Base-by-base conservation (phyloP, 2,329 filamentous ascomycete species). In the Diplodia corticola region DNA sequence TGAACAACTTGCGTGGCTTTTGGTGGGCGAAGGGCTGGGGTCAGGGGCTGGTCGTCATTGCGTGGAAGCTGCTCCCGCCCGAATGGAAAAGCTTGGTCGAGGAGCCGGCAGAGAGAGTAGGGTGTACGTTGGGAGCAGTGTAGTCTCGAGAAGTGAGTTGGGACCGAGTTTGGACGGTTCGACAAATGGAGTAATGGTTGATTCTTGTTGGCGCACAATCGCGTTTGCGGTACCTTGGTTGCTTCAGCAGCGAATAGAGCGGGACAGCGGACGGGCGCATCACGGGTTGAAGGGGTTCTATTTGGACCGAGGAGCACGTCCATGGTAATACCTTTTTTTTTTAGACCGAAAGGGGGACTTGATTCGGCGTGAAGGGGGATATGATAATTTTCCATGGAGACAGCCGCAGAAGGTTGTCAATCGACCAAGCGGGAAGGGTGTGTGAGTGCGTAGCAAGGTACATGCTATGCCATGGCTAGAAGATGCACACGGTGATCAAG, bases 1-100 rank as follows among this genome's bases (percentile, higher is more conserved):
- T 66, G 28, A 51, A 66, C n/a, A 55, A 66, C 44, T n/a, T 66
- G 51, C 51, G 54, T 33, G 53, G 46, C 13, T 59, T 59, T 20
- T 66, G 64, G 64, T 66, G 64, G 64, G 53, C 33, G n/a, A 66
- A 66, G 64, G 64, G 64, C 10, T 66, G 64, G 64, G 64, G 51
- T 3, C 26, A 35, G 30, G 53, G 54, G 28, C 26, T 66, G 4
- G 54, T 66, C 9, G 28, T 28, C 17, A 15, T 60, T n/a, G 64
- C 64, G 26, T 66, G 54, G 28, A 59, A 50, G 22, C 17, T 46
- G 9, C 33, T 66, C 7, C 63, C 63, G 5, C 28, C 37, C 1
- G 63, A 57, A 12, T 65, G 63, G 63, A 54, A 37, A 28, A 17
- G 20, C 20, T 48, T 55, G 20, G 63, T 55, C 6, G 51, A 55